Conservation (phyloP, 1,284 basidiomycete genomes). For the Golubevia sp. region DNA sequence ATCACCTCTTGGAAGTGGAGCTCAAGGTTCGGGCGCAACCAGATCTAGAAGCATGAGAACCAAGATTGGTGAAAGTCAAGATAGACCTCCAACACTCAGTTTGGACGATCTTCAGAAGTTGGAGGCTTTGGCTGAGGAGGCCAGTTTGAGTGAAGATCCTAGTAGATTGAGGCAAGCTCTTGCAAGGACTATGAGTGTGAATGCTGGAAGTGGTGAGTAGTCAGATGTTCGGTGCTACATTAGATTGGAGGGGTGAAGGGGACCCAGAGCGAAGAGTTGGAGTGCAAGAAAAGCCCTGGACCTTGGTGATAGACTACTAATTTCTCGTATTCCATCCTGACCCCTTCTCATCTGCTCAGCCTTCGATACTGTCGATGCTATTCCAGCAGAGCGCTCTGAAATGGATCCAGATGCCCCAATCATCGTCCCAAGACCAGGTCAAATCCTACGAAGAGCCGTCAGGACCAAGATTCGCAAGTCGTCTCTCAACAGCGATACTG, state of each 20-base stretch:
- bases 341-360: constrained; percentile 3
- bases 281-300: neutral
- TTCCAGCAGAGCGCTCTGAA: constrained; percentile 9
- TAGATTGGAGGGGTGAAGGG: neutral
- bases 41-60: too few species aligned
- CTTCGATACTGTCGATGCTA: constrained; percentile 18
- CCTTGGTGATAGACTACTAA: neutral
- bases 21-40: too few species aligned
- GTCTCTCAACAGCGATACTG: constrained; percentile 27
- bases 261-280: neutral
- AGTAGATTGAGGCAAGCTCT: constrained; percentile 38
- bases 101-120: constrained; percentile 49
- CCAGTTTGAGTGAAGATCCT: constrained; percentile 39
- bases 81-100: constrained; percentile 23
- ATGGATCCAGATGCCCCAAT: constrained; percentile 44
- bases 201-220: neutral
- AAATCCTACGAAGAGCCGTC: constrained; percentile 47
- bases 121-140: constrained; percentile 47
- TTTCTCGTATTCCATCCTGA: neutral
- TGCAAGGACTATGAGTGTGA: constrained; percentile 38
- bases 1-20: too few species aligned
- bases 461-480: constrained; percentile 51
- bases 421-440: constrained; percentile 50
- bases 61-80: too few species aligned
- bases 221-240: too few species aligned